Evolutionary conservation across 306 rosid genomes (phyloP).

Genomic region (Castanopsis chinensis): DNA sequence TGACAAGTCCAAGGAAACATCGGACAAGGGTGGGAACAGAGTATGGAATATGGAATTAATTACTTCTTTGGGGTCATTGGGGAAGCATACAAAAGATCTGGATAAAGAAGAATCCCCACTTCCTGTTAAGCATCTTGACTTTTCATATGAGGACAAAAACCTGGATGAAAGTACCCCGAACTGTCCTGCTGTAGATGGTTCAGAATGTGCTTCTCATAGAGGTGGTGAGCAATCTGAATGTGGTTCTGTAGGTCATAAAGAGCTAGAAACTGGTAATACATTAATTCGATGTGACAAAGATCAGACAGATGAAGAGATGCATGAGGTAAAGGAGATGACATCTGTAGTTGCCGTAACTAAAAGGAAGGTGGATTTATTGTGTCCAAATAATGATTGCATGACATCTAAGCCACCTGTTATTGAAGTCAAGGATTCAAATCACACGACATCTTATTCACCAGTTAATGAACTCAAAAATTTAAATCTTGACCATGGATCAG

Average conservation of each 20-base stretch:
- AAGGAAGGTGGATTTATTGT: constrained; percentile 14
- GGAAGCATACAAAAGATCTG: constrained; percentile 42
- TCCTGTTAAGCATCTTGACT: constrained; percentile 93
- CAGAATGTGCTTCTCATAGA: constrained; percentile 22
- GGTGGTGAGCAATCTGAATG: constrained; percentile 35
- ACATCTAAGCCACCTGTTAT: constrained; percentile 38
- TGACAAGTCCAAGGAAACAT: constrained; percentile 43
- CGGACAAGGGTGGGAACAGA: constrained; percentile 41
- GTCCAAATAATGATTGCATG: constrained; percentile 36
- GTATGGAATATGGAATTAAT: constrained; percentile 25
- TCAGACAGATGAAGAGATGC: constrained; percentile 35
- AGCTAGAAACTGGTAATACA: constrained; percentile 7
- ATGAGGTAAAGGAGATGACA: constrained; percentile 33
- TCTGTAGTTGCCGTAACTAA: constrained; percentile 29
- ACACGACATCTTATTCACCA: constrained; percentile 40
- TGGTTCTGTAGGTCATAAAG: constrained; percentile 23
- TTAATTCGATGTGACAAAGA: constrained; percentile 13
- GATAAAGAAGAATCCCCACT: constrained; percentile 53
- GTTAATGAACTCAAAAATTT: constrained; percentile 28
- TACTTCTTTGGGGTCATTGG: constrained; percentile 36
- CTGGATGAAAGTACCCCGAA: constrained; percentile 44
- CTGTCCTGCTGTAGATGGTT: constrained; percentile 26
- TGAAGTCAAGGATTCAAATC: constrained; percentile 29
- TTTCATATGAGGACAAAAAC: constrained; percentile 62
- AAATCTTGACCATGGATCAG: constrained; percentile 36